A percentile compares a stretch with the other conserved stretches of the same genome.
phyloP scores from a whole-genome alignment of 163 green algal species.

The Coccomyxa subellipsoidea region DNA sequence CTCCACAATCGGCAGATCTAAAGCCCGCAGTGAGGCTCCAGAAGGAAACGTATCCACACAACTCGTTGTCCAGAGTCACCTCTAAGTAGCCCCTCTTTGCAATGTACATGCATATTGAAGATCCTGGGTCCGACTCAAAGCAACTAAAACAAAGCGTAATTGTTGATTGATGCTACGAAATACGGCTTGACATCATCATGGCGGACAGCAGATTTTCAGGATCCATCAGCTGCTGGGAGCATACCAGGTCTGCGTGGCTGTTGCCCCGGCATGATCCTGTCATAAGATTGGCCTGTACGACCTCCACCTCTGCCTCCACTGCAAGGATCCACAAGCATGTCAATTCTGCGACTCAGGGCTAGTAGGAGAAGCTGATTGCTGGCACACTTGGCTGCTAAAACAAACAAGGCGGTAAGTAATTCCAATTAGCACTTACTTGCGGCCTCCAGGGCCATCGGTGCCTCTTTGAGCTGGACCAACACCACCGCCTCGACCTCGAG shows the following conservation, averaged over 20 bases:
- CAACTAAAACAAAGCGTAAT: no score
- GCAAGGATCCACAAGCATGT: not conserved
- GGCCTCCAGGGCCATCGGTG: not conserved
- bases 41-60: not conserved
- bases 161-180: no score
- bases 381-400: not conserved
- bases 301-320: not conserved
- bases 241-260: not conserved
- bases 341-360: not conserved
- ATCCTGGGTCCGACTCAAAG: no score
- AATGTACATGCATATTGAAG: no score
- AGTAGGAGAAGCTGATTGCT: not conserved
- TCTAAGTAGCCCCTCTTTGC: no score
- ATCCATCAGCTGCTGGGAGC: not conserved
- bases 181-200: no score
- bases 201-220: not conserved
- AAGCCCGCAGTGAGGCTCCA: not conserved
- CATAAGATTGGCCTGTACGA: not conserved
- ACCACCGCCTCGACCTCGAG: not conserved
- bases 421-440: not conserved
- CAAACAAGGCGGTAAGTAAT: not conserved
- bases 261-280: not conserved
- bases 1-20: no score
- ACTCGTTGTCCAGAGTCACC: no score
- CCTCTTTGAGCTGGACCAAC: slow-evolving; percentile 2